Percentiles rank a stretch among this genome's conserved stretches.
phyloP scores from a whole-genome alignment of 2,329 filamentous ascomycete genomes.

The Ilyonectria mors-panacis region DNA sequence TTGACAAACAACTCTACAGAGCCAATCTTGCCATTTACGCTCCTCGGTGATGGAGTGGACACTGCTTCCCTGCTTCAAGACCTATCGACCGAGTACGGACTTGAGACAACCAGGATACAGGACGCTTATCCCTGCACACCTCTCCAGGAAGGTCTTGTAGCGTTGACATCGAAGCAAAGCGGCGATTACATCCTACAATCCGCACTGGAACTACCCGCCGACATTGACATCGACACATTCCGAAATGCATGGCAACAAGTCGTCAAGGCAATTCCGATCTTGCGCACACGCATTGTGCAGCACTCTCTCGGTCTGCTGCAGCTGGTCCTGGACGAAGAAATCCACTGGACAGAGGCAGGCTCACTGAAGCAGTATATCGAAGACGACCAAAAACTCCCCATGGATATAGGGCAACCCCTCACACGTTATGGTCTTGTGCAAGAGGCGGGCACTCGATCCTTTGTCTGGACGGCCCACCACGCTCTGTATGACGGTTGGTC shows the following conservation, averaged over 20 bases:
- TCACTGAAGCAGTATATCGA: constrained; percentile 55
- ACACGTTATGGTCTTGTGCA: constrained; percentile 58
- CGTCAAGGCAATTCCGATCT: constrained; percentile 45
- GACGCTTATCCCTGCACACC: constrained; percentile 56
- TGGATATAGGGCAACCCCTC: constrained; percentile 58
- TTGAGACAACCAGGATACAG: constrained; percentile 34
- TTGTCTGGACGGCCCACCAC: constrained; percentile 47
- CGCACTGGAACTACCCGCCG: constrained; percentile 29
- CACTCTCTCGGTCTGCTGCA: constrained; percentile 60
- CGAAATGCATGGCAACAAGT: constrained; percentile 33
- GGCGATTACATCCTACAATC: constrained; percentile 39
- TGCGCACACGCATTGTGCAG: constrained; percentile 64
- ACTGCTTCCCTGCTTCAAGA: not conserved
- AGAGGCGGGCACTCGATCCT: constrained; percentile 7
- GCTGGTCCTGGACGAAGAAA: constrained; percentile 58
- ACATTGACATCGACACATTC: constrained; percentile 24
- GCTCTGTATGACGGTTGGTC: constrained; percentile 48
- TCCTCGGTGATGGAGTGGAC: constrained; percentile 26
- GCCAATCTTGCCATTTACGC: constrained; percentile 57
- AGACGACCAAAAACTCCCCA: constrained; percentile 52
- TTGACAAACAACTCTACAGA: not conserved
- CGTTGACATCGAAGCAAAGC: constrained; percentile 47
- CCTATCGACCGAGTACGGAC: not conserved
- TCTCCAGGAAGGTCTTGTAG: constrained; percentile 53
- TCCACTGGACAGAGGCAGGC: constrained; percentile 45